Evolutionary conservation across 192 early-diverging fungal genomes (phyloP).

Genomic region (Thoreauomyces humboldtii): DNA sequence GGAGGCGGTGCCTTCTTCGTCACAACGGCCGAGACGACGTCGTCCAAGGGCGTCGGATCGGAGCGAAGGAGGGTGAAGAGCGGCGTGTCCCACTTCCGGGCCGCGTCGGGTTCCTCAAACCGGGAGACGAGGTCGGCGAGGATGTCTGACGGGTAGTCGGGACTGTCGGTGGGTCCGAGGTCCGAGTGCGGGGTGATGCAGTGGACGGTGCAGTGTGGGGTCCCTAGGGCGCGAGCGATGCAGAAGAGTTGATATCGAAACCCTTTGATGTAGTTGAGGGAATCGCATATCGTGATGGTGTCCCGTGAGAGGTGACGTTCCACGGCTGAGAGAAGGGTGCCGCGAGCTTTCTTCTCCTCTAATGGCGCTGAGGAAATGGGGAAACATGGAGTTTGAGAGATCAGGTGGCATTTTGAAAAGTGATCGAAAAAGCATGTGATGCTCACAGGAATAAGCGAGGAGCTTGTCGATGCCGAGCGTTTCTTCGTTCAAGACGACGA

Average conservation of each 20-base stretch:
- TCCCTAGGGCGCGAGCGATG: conserved; percentile 77
- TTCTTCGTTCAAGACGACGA: conserved; percentile 80
- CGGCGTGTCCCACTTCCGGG: conserved; percentile 94
- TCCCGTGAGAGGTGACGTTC: conserved; percentile 81
- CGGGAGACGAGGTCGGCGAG: conserved; percentile 80
- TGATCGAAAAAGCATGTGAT: not conserved
- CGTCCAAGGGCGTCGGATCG: conserved; percentile 57
- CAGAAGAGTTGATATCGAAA: conserved; percentile 97
- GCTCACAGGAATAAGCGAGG: conserved; percentile 61
- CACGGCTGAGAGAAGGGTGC: conserved; percentile 81
- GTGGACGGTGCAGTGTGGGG: conserved; percentile 77
- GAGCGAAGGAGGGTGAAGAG: conserved; percentile 84
- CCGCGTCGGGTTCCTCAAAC: conserved; percentile 91
- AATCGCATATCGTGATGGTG: conserved; percentile 87
- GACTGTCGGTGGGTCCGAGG: not conserved
- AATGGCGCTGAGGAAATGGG: conserved; percentile 28
- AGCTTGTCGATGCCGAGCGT: conserved; percentile 56
- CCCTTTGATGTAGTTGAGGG: conserved; percentile 99
- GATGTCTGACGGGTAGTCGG: conserved; percentile 4
- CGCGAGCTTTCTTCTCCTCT: conserved; percentile 90
- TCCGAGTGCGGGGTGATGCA: conserved; percentile 1
- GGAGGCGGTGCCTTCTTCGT: conserved; percentile 72
- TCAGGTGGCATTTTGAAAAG: too few relatives aligned
- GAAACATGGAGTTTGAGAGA: not conserved
- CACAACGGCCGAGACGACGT: conserved; percentile 74